Evolutionary conservation across 352 stramenopile genomes (phyloP).

Genomic region (Paralagenidium karlingii): DNA sequence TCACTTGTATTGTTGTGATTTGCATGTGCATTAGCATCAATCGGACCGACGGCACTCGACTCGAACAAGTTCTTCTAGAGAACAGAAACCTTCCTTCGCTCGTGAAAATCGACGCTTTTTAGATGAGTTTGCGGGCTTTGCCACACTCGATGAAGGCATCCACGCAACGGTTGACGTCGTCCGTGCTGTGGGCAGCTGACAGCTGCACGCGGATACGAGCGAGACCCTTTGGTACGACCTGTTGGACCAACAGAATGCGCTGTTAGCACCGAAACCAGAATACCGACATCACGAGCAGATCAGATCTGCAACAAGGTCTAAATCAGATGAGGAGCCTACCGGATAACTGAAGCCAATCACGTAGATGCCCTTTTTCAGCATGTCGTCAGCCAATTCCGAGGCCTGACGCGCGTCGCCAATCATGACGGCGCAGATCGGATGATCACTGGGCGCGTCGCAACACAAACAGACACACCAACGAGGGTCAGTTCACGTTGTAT

Average conservation of each 20-base stretch:
- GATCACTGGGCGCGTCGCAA: conserved; percentile 28
- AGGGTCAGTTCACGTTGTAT: not conserved
- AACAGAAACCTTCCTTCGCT: conserved; percentile 45
- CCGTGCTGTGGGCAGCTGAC: conserved; percentile 83
- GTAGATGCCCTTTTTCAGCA: conserved; percentile 90
- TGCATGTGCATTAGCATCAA: conserved; percentile 33
- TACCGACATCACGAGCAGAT: not conserved
- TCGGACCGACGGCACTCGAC: conserved; percentile 22
- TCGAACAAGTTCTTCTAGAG: conserved; percentile 21
- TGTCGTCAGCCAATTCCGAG: conserved; percentile 82
- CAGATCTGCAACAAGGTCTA: not conserved
- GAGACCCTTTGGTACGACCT: conserved; percentile 87
- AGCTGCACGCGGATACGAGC: conserved; percentile 89
- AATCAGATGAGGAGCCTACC: conserved; percentile 22
- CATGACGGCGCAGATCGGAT: conserved; percentile 88
- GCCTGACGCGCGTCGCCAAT: conserved; percentile 84
- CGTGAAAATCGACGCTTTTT: conserved; percentile 18
- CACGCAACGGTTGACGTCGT: conserved; percentile 85
- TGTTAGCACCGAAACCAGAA: not conserved
- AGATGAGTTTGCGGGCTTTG: conserved; percentile 68
- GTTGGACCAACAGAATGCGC: not conserved
- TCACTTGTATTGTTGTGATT: not conserved
- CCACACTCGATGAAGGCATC: conserved; percentile 88
- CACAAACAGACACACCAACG: not conserved
- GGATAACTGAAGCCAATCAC: conserved; percentile 92